Conservation (phyloP, 164 flowering plant genomes). For the Pachysandra terminalis region DNA sequence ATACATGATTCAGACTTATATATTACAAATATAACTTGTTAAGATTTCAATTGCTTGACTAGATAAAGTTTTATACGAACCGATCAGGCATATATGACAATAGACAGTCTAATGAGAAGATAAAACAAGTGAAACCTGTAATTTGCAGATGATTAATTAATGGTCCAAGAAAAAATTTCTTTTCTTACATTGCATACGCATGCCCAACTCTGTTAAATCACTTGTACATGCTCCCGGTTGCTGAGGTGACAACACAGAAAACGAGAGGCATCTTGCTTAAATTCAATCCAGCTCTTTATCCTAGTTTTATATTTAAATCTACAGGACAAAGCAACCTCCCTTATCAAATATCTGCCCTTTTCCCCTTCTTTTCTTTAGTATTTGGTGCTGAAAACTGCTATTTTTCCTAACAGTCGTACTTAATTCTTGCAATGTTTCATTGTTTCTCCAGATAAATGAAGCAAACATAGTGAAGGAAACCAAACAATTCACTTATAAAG, state of each 20-base stretch:
- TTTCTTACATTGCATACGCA: too few species aligned
- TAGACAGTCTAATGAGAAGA: too few species aligned
- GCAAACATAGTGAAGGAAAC: constrained; percentile 83
- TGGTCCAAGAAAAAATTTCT: too few species aligned
- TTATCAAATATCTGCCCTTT: neutral
- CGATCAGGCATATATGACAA: too few species aligned
- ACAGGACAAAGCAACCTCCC: neutral
- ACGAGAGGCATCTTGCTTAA: neutral
- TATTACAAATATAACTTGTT: too few species aligned
- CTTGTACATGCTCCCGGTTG: neutral
- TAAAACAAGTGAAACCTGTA: too few species aligned
- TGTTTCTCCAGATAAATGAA: constrained; percentile 47
- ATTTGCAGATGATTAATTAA: too few species aligned
- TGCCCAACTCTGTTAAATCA: too few species aligned
- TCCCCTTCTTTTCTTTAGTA: neutral
- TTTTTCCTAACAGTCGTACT: neutral
- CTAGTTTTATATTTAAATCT: neutral
- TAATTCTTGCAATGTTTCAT: neutral
- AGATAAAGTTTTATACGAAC: too few species aligned
- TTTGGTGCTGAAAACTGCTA: neutral
- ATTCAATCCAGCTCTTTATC: neutral
- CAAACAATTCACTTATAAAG: constrained; percentile 91
- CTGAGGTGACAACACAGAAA: too few species aligned
- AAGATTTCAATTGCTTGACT: too few species aligned
- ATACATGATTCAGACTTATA: too few species aligned